Conservation (phyloP, 176 grass and related monocot genomes). For the Elaeis guineensis region DNA sequence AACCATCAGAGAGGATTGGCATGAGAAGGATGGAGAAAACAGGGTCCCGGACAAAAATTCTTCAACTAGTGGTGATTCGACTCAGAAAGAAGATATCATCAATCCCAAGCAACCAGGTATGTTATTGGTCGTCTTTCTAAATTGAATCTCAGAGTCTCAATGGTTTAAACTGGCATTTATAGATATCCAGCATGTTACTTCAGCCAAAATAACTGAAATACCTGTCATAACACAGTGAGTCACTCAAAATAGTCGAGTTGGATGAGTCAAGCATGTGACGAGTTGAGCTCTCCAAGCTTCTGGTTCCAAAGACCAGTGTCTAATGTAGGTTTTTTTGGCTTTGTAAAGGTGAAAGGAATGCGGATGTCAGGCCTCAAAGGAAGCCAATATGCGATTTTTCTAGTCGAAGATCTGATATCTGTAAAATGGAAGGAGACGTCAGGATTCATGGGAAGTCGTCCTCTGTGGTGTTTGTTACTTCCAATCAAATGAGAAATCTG, state of each 20-base stretch:
- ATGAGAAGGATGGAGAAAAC: too few relatives aligned
- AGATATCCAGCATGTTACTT: neutral
- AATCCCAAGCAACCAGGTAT: conserved; percentile 34
- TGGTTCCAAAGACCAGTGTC: neutral
- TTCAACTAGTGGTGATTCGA: too few relatives aligned
- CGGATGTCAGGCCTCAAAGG: conserved; percentile 19
- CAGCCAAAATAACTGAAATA: neutral
- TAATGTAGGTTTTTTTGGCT: neutral
- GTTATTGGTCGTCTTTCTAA: neutral
- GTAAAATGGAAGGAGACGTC: conserved; percentile 46
- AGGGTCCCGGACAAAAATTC: too few relatives aligned
- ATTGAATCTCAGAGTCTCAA: neutral
- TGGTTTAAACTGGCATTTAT: neutral
- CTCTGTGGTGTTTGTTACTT: conserved; percentile 33
- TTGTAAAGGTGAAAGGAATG: conserved; percentile 5
- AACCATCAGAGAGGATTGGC: too few relatives aligned
- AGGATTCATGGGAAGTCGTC: conserved; percentile 45
- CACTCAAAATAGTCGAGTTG: neutral
- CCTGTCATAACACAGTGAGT: neutral
- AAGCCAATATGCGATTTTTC: conserved; percentile 21
- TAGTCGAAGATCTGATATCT: too few relatives aligned
- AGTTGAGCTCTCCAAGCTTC: neutral
- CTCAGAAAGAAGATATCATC: too few relatives aligned
- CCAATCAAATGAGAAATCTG: too few relatives aligned
- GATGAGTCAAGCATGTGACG: too few relatives aligned